Evolutionary conservation across 2,329 filamentous ascomycete species (phyloP), one percentile per base, ranked within the genome.

Genomic region (Colletotrichum liaoningense): DNA sequence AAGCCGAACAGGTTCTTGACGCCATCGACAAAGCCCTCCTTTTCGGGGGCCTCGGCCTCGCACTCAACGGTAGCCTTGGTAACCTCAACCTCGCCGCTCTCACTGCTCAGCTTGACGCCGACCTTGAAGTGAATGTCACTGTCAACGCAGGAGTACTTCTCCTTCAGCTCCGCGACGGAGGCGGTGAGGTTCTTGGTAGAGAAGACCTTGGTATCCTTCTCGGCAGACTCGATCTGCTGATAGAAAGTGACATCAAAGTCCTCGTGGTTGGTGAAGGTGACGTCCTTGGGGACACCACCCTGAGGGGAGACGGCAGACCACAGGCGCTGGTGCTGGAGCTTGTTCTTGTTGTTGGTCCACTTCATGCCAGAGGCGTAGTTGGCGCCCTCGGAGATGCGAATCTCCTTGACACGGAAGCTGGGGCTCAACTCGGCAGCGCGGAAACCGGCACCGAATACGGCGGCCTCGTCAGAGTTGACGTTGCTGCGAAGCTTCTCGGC

Each of bases 371-470:
- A 89, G 2, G 92, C 86, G 81, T 97, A 98, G 56, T 88, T 88
- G 55, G 94, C 90, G 26, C 89, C 91, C 78, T 99, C 97, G n/a
- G 87, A 89, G 64, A 94, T 91, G 72, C 94, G 90, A 76, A 99
- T 99, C 80, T 98, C 97, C 88, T 98, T 99, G 80, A 99, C 97
- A 74, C 95, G 93, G 91, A 99, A 99, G 81, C 94, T 96, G 54
- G 96, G 95, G 84, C 95, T 98, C 72, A 99, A 88, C 77, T 94
- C 92, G 65, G 97, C 97, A 63, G 94, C 97, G 80, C 95, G 94
- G 88, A 99, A 98, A 33, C 93, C 95, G 68, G 97, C 96, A 78
- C 97, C 97, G 82, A 98, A 97, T 11, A 97, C 97, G 63, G 97
- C 97, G 28, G 97, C 93, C 84, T 99, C 97, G 79, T 99, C 97